These are phyloP conservation scores for Phytopythium aichiense DNA, from an alignment of 352 stramenopile species.

Conservation along the genomic window DNA sequence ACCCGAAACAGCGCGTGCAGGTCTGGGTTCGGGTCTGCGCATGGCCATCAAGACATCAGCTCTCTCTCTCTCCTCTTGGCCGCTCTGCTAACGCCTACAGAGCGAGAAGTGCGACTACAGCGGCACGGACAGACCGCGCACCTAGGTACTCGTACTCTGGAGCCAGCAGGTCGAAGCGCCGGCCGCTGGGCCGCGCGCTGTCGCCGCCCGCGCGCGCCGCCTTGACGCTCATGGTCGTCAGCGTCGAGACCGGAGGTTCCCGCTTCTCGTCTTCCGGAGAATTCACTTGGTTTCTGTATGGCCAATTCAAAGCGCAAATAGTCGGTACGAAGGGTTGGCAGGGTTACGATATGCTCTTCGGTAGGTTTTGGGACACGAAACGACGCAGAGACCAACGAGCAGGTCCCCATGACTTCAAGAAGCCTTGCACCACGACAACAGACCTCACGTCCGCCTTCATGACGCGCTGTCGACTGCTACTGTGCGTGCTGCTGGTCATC, in stretches of 20 bases:
- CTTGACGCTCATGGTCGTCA: conserved; percentile 1
- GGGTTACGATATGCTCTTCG: not conserved
- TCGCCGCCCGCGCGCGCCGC: conserved; percentile 1
- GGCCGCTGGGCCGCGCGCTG: conserved; percentile 7
- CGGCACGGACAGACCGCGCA: conserved; percentile 4
- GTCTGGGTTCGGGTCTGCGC: conserved; percentile 76
- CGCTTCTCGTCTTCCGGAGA: not conserved
- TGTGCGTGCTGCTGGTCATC: not conserved
- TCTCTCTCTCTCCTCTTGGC: too few species aligned
- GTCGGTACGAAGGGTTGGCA: too few species aligned
- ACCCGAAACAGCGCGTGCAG: conserved; percentile 73
- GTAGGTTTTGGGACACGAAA: conserved; percentile 3
- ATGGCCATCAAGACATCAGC: not conserved
- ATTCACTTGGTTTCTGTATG: not conserved
- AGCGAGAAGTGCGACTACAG: not conserved
- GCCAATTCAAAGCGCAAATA: not conserved
- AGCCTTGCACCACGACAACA: too few species aligned
- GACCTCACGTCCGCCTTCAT: not conserved
- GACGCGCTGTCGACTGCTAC: not conserved
- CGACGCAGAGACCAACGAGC: not conserved
- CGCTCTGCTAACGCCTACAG: not conserved
- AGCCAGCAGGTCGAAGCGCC: conserved; percentile 46
- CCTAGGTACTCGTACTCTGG: conserved; percentile 71
- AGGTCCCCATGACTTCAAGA: not conserved
- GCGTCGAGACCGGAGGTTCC: not conserved